phyloP scores from a whole-genome alignment of 768 basidiomycete genomes.

The Suillus variegatus region DNA sequence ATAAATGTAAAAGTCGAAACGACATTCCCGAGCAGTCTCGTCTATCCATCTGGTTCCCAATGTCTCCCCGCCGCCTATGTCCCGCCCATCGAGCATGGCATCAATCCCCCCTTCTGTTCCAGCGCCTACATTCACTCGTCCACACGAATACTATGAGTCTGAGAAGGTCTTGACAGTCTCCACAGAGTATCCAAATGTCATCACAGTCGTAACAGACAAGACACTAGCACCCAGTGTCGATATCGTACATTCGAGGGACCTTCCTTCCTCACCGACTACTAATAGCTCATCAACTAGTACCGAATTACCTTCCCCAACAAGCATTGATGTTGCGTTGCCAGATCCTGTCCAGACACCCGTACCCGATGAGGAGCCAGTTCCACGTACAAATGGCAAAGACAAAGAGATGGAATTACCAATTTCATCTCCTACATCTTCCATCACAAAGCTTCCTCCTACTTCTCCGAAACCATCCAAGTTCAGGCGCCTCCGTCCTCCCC shows the following conservation, averaged over 20 bases:
- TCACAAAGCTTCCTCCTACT: constrained; percentile 11
- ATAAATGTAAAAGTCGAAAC: constrained; percentile 39
- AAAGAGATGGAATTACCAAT: constrained; percentile 9
- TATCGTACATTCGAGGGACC: constrained; percentile 6
- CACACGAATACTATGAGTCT: constrained; percentile 14
- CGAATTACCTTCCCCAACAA: constrained; percentile 3
- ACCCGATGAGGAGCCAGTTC: constrained; percentile 6
- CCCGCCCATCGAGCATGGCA: constrained; percentile 21
- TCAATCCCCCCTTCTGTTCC: constrained; percentile 12
- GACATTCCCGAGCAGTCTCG: constrained; percentile 45
- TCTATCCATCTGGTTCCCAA: constrained; percentile 25
- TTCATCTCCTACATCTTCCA: constrained; percentile 9
- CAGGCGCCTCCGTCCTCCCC: constrained; percentile 40
- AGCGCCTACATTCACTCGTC: constrained; percentile 1
- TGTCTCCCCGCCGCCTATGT: constrained; percentile 22
- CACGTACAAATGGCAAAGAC: constrained; percentile 12
- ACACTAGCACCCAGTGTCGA: constrained; percentile 11
- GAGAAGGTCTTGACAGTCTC: constrained; percentile 21
- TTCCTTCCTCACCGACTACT: constrained; percentile 12
- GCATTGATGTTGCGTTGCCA: constrained; percentile 1
- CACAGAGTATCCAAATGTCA: constrained; percentile 11
- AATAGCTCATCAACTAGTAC: constrained; percentile 7
- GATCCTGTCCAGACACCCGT: not conserved
- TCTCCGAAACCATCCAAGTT: constrained; percentile 45
- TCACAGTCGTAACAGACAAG: constrained; percentile 13